Base-by-base conservation (phyloP, 345 rosid species). In the Hibiscus tridactylites region DNA sequence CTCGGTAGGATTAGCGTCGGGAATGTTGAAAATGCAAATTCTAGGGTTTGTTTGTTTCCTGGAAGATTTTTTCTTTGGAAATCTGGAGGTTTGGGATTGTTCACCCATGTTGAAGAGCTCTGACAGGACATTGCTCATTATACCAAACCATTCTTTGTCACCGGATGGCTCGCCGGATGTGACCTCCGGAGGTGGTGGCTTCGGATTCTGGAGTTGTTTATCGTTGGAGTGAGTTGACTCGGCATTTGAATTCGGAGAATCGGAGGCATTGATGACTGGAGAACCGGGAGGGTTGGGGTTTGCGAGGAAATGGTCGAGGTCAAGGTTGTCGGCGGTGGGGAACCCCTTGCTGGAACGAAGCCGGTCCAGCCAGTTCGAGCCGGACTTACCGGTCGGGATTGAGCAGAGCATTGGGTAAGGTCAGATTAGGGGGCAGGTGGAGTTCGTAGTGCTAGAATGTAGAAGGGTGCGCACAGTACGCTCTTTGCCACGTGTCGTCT, bases 41-140 rank as follows among this genome's bases (percentile, higher is more conserved):
- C 73, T 91, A 76, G 98, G 98, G 82, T 90, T 90, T 19, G 86
- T 73, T 79, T 91, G 98, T 65, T 94, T 94, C 80, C 98, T 83
- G 57, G 84, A 74, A 28, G 77, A 19, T 82, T 82, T 90, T 74
- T 81, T 90, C 75, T 70, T 52, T 16, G 84, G 58, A 69, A 71
- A 56, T 64, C 72, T 58, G 35, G 77, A 65, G 17, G 65, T 58
- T 15, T 53, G 70, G 53, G 44, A 10, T 6, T 68, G 37, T 0
- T 78, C 80, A 1, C 87, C 91, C 84, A 84, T 81, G 74, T 81
- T 85, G 85, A 94, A 94, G 44, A 94, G 96, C 80, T 90, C 96
- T 24, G 88, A 88, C 61, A 94, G 93, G 24, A 87, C 89, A 81
- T 86, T 81, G 81, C 69, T 88, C 88, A 93, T 83, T 61, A 83